Percentiles rank a stretch among this genome's conserved stretches.
Conservation (phyloP, 1,284 basidiomycete species). For the Trichosporon sp. region DNA sequence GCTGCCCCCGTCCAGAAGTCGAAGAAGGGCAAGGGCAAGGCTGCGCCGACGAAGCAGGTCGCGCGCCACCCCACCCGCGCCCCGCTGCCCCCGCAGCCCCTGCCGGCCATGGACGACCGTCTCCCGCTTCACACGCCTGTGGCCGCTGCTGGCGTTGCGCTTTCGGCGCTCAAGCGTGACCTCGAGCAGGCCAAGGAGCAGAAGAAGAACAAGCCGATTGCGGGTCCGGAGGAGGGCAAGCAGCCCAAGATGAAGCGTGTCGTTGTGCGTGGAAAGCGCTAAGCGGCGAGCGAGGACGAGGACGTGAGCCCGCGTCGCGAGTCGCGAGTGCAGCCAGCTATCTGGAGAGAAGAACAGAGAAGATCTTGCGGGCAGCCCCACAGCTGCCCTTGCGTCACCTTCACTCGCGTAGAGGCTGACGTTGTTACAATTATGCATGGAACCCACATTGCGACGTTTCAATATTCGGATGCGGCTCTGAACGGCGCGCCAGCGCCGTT, state of each 20-base stretch:
- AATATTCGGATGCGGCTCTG: background rate
- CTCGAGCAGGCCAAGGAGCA: constrained; percentile 54
- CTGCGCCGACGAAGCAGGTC: constrained; percentile 1
- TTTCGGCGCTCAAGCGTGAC: constrained; percentile 52
- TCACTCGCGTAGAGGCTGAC: constrained; percentile 35
- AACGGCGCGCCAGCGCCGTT: background rate
- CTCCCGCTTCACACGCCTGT: constrained; percentile 53
- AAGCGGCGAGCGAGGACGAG: constrained; percentile 11
- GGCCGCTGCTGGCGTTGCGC: constrained; percentile 52
- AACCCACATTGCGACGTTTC: constrained; percentile 29
- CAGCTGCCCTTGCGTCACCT: constrained; percentile 24
- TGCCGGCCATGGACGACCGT: constrained; percentile 53
- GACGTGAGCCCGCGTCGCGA: background rate
- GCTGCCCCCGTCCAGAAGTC: constrained; percentile 3
- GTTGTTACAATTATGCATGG: constrained; percentile 37
- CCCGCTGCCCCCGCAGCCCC: constrained; percentile 45
- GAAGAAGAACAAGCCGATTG: constrained; percentile 49
- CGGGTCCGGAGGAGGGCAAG: constrained; percentile 39
- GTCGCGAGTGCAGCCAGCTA: too few species aligned
- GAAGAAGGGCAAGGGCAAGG: constrained; percentile 16
- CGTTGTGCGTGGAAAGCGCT: constrained; percentile 50
- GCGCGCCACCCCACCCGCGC: constrained; percentile 38
- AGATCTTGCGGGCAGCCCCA: too few species aligned
- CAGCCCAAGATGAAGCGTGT: constrained; percentile 52
- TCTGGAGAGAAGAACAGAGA: too few species aligned